These are phyloP conservation scores for Vaccinium vitisidaea DNA, from an alignment of 148 eudicot genomes.

Conservation along the genomic window DNA sequence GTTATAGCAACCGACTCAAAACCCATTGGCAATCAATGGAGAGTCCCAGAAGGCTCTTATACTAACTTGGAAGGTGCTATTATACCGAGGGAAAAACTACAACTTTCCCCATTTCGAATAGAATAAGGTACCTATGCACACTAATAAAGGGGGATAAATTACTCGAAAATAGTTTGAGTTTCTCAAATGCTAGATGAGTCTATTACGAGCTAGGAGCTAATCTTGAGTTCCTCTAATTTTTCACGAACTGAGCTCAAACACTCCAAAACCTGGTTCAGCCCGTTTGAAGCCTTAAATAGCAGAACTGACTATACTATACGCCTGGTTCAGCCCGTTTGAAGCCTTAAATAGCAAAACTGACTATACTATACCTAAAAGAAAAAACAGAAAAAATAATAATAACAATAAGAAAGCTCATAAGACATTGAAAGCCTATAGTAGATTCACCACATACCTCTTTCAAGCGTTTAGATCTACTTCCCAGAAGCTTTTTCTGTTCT, in stretches of 20 bases:
- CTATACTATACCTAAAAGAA: neutral
- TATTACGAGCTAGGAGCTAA: neutral
- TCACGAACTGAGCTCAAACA: neutral
- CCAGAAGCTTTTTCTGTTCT: constrained; percentile 57
- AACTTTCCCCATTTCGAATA: too few species aligned
- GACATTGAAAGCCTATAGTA: neutral
- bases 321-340: neutral
- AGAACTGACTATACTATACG: neutral
- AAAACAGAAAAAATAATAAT: neutral
- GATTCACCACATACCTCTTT: constrained; percentile 52
- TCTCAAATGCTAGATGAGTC: neutral
- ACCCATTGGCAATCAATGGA: neutral
- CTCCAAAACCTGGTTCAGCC: neutral
- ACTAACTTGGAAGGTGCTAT: too few species aligned
- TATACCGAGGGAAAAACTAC: too few species aligned
- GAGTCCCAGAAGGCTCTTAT: too few species aligned
- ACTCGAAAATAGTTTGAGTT: neutral
- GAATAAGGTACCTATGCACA: too few species aligned
- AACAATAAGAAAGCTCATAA: neutral
- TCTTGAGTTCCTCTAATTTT: neutral
- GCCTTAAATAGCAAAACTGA: neutral
- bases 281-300: neutral
- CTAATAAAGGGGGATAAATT: too few species aligned
- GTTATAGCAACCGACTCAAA: neutral
- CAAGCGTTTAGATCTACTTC: constrained; percentile 55